Evolutionary conservation across 2,329 filamentous ascomycete species (phyloP), one percentile per base, ranked within the genome.

Genomic region (Lecanoromycetidae sp.): DNA sequence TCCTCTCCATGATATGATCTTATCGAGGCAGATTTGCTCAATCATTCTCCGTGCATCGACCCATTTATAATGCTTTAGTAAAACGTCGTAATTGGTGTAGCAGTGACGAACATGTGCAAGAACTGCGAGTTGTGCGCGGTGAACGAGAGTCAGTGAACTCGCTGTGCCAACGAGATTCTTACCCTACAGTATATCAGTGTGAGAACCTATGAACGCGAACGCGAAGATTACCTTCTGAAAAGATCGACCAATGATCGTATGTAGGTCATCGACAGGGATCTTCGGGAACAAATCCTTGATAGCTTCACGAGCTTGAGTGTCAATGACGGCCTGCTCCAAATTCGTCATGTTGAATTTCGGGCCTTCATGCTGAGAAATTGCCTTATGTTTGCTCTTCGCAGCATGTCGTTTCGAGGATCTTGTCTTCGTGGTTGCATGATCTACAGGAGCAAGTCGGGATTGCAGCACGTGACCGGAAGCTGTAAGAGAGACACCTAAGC

Each of bases 1-100:
- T 75, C 77, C 77, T 49, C 76, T 69, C 78, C 78, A 82, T 58
- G 77, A 71, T 44, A 77, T 71, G 36, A 82, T 62, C 57, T 74
- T 76, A 19, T 70, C 66, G 19, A 80, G 62, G 38, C 71, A 75
- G 4, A 66, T 62, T 43, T 72, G 69, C 59, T 80, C 75, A 20
- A 80, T 74, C 29, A 65, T 58, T 30, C 65, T 61, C 49, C 78
- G 68, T 23, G 76, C 76, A 49, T 75, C 70, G 49, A 69, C 66
- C 63, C 75, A 79, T 17, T 64, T 66, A 4, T 67, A 70, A 10
- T 63, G 64, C 50, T 68, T 71, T 30, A 55, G 39, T 10, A 55
- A 30, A 35, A 30, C 35, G 37, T 70, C 66, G 41, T 69, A 70
- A 0, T 57, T 54, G 1, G 66, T 70, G 52, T 65, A 63, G 4